Evolutionary conservation across 306 rosid genomes (phyloP).

Genomic region (Dicorynia guianensis): DNA sequence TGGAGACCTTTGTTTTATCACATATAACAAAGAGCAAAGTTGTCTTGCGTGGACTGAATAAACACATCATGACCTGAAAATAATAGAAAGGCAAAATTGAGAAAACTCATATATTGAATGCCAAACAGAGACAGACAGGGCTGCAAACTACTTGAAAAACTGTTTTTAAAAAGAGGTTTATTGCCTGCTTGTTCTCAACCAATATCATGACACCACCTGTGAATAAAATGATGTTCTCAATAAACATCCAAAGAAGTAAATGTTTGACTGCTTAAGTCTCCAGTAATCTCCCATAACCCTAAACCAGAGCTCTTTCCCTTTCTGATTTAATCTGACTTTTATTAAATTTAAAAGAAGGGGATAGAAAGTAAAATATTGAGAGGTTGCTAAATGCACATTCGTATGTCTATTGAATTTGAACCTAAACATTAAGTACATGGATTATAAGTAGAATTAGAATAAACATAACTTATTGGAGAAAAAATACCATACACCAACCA

Average conservation of each 20-base stretch:
- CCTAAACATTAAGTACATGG: constrained; percentile 18
- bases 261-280: neutral
- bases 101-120: constrained; percentile 39
- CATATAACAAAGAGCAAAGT: constrained; percentile 90
- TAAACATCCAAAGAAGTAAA: constrained; percentile 28
- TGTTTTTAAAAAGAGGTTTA: constrained; percentile 86
- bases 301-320: constrained; percentile 21
- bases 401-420: constrained; percentile 8
- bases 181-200: constrained; percentile 96
- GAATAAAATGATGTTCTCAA: constrained; percentile 40
- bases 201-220: constrained; percentile 99
- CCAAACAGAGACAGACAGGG: constrained; percentile 25
- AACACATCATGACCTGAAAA: constrained; percentile 88
- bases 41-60: constrained; percentile 91
- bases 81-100: constrained; percentile 26
- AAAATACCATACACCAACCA: constrained; percentile 18
- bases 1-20: constrained; percentile 83
- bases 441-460: constrained; percentile 6
- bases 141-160: constrained; percentile 82
- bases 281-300: constrained; percentile 33
- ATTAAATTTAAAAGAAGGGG: constrained; percentile 30
- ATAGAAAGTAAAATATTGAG: neutral
- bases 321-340: constrained; percentile 1
- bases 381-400: neutral
- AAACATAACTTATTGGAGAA: constrained; percentile 28